Conservation (phyloP, 2,329 filamentous ascomycete genomes). For the Trichoderma brevicompactum region DNA sequence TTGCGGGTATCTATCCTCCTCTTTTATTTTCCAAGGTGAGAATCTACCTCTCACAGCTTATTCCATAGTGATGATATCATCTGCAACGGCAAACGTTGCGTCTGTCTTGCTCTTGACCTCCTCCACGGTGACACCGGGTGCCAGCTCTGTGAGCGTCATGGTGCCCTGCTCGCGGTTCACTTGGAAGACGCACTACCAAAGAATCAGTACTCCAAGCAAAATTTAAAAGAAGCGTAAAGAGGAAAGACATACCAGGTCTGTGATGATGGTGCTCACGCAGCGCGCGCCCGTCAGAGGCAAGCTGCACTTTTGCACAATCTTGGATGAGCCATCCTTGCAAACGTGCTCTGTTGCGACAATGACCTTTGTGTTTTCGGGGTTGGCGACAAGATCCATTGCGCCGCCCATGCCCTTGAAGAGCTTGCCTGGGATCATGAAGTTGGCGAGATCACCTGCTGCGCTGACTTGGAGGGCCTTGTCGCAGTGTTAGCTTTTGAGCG, state of each 20-base stretch:
- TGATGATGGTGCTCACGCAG: slow-evolving; percentile 74
- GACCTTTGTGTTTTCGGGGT: slow-evolving; percentile 73
- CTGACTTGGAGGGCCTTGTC: slow-evolving; percentile 72
- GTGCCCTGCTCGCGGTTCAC: slow-evolving; percentile 65
- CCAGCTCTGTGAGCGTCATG: slow-evolving; percentile 71
- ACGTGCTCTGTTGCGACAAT: slow-evolving; percentile 72
- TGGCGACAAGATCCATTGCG: slow-evolving; percentile 74
- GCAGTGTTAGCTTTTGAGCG: slow-evolving; percentile 25
- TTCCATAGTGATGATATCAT: slow-evolving; percentile 56
- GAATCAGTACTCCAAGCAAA: neutral
- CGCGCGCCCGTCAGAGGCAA: slow-evolving; percentile 68
- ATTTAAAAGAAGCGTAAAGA: neutral
- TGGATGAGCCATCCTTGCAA: slow-evolving; percentile 68
- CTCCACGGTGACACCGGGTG: slow-evolving; percentile 69
- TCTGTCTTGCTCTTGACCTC: slow-evolving; percentile 72
- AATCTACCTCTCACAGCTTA: slow-evolving; percentile 30
- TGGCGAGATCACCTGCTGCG: slow-evolving; percentile 78
- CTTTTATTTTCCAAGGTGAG: neutral
- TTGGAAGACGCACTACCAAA: slow-evolving; percentile 67
- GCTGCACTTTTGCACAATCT: slow-evolving; percentile 67
- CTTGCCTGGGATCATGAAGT: slow-evolving; percentile 90
- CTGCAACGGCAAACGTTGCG: slow-evolving; percentile 66
- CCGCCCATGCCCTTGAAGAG: slow-evolving; percentile 87
- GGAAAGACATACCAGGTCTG: slow-evolving; percentile 64
- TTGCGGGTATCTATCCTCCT: slow-evolving; percentile 7